A percentile compares a stretch with the other conserved stretches of the same genome.
Conservation (phyloP, 2,329 filamentous ascomycete species). For the Cytospora schulzeri region DNA sequence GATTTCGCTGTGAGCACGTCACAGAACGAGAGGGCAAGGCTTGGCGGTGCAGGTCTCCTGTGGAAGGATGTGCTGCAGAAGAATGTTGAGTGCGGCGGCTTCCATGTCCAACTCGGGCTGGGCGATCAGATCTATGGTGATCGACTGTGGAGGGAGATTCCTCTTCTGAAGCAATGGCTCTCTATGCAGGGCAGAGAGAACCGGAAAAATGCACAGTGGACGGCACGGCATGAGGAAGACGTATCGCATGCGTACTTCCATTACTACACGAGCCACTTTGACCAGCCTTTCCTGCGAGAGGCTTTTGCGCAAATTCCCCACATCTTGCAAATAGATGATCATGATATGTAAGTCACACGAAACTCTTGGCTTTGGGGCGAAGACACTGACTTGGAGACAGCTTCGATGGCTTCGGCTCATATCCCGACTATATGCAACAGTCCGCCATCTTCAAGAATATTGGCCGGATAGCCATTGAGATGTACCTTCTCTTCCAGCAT, state of each 20-base stretch:
- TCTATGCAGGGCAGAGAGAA: conserved; percentile 91
- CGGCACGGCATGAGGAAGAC: conserved; percentile 91
- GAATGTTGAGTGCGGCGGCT: conserved; percentile 93
- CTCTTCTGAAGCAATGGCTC: conserved; percentile 92
- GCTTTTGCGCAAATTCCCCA: conserved; percentile 98
- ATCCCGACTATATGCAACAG: conserved; percentile 97
- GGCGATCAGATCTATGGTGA: conserved; percentile 97
- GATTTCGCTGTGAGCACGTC: conserved; percentile 90
- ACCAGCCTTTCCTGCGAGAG: conserved; percentile 91
- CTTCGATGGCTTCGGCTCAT: conserved; percentile 96
- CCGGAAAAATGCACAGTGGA: conserved; percentile 88
- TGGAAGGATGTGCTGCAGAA: conserved; percentile 99
- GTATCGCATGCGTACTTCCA: conserved; percentile 97
- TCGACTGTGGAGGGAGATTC: conserved; percentile 93
- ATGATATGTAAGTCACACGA: conserved; percentile 80
- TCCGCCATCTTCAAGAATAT: conserved; percentile 99
- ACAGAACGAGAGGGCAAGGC: conserved; percentile 78
- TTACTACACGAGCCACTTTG: conserved; percentile 98
- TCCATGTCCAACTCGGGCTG: conserved; percentile 88
- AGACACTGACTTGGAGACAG: conserved; percentile 46
- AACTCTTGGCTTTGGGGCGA: conserved; percentile 56
- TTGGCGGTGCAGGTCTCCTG: conserved; percentile 92
- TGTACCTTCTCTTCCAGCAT: conserved; percentile 98
- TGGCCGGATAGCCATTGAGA: conserved; percentile 90
- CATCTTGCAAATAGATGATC: conserved; percentile 89